phyloP scores from a whole-genome alignment of 148 eudicot species.

The Agrostemma githago region DNA sequence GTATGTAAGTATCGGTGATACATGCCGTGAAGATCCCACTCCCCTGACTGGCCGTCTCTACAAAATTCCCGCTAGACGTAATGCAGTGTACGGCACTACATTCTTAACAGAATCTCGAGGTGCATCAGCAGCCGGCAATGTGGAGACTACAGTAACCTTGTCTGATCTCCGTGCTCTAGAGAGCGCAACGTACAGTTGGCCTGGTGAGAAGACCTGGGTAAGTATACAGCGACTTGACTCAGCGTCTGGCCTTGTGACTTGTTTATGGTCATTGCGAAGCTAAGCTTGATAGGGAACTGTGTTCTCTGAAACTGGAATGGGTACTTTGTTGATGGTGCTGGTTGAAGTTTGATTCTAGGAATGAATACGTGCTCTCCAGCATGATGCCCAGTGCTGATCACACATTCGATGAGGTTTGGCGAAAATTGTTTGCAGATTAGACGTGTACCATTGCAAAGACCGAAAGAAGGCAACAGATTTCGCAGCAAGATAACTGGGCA shows the following conservation, averaged over 20 bases:
- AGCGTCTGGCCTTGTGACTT: not conserved
- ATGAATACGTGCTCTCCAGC: not conserved
- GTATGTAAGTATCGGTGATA: too few relatives aligned
- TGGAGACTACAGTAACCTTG: too few relatives aligned
- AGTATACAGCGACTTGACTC: too few relatives aligned
- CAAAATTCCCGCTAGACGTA: too few relatives aligned
- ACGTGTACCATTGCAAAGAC: constrained; percentile 14
- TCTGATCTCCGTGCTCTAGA: too few relatives aligned
- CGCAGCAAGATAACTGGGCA: constrained; percentile 10
- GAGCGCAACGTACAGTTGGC: too few relatives aligned
- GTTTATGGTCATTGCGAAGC: not conserved
- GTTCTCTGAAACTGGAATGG: not conserved
- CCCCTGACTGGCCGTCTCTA: too few relatives aligned
- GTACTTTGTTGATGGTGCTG: not conserved
- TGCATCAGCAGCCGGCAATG: too few relatives aligned
- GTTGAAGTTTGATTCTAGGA: not conserved
- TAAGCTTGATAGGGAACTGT: not conserved
- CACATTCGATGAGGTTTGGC: not conserved
- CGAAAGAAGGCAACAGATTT: constrained; percentile 4
- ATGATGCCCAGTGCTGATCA: not conserved
- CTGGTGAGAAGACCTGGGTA: too few relatives aligned
- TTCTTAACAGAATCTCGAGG: too few relatives aligned
- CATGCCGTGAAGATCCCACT: too few relatives aligned
- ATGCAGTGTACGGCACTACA: too few relatives aligned
- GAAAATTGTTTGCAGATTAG: constrained; percentile 1